Base-by-base conservation (phyloP, 768 basidiomycete species). In the Rhizopogon rudus region DNA sequence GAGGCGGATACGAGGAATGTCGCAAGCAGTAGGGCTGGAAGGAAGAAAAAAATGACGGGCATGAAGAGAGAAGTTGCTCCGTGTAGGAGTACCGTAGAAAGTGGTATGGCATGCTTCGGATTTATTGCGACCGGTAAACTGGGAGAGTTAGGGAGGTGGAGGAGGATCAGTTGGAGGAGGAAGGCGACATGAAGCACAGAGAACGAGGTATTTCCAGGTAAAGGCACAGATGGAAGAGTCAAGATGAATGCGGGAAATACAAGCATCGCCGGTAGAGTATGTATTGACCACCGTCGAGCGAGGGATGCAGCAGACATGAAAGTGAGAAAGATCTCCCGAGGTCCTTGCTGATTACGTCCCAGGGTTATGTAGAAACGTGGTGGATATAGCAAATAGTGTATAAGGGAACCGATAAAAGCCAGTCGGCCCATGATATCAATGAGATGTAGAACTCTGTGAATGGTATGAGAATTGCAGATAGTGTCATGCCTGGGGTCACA, bases 1-100 rank as follows among this genome's bases (percentile, higher is more conserved):
- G 84, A 79, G 20, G 73, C 60, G 2, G 81, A 83, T 25, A 84
- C 60, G 39, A 81, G 68, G 57, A 71, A 73, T 16, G 71, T 61
- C 8, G 76, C 66, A 3, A 81, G 46, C 16, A 82, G 44, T n/a
- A 79, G 60, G 2, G 74, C 69, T 0, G 82, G 83, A 20, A 80
- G 59, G 64, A 82, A 82, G 60, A 81, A 80, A 6, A 74, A 43
- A 3, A 75, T 41, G 5, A 75, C 62, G 0, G 81, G 80, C 16
- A 68, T 54, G 43, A 78, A 60, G 16, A 76, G 66, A 33, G 66
- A 65, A 2, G 64, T 63, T n/a, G 81, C 55, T 14, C 73, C 72
- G 51, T 69, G 67, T 43, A 60, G 63, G 5, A 84, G 58, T 35
- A 83, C 68, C 12, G 70, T 64, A 2, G 77, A 73, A 9, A 82